Conservation (phyloP, 2,329 filamentous ascomycete species). For the Epichloe glyceriae region DNA sequence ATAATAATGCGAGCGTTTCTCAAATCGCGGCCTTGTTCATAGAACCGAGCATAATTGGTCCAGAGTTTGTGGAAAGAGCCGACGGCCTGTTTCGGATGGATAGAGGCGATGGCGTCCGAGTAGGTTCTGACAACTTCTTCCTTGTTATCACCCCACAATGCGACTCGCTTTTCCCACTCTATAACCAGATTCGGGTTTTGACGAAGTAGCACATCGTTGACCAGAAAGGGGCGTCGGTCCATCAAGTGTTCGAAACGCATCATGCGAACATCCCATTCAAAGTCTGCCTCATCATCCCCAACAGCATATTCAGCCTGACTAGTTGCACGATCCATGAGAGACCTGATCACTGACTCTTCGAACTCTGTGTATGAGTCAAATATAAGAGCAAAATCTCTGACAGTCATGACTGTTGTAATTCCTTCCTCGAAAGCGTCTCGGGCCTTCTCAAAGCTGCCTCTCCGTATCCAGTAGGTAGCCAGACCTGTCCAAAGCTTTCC, state of each 20-base stretch:
- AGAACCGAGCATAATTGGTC: constrained; percentile 95
- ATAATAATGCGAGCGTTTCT: constrained; percentile 81
- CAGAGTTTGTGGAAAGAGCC: constrained; percentile 92
- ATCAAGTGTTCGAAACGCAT: constrained; percentile 96
- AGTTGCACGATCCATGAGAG: constrained; percentile 79
- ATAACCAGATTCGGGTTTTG: constrained; percentile 94
- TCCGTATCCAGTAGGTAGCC: constrained; percentile 92
- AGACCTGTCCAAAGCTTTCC: constrained; percentile 92
- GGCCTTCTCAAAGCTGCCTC: constrained; percentile 82
- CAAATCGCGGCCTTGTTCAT: constrained; percentile 77
- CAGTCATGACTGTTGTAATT: constrained; percentile 96
- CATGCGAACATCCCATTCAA: constrained; percentile 93
- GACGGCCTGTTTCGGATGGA: constrained; percentile 86
- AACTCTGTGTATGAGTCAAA: constrained; percentile 97
- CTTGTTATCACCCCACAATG: constrained; percentile 88
- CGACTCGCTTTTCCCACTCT: constrained; percentile 97
- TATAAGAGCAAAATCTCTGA: constrained; percentile 89
- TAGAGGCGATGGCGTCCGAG: constrained; percentile 82
- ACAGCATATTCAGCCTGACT: constrained; percentile 65
- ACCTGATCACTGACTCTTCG: constrained; percentile 87
- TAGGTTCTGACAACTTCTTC: constrained; percentile 87
- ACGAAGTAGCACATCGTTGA: constrained; percentile 88
- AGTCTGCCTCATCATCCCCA: constrained; percentile 72
- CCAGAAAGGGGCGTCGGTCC: constrained; percentile 87
- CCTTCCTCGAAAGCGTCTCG: constrained; percentile 92